phyloP scores from a whole-genome alignment of 768 basidiomycete species.

The Gymnopilus dilepis region DNA sequence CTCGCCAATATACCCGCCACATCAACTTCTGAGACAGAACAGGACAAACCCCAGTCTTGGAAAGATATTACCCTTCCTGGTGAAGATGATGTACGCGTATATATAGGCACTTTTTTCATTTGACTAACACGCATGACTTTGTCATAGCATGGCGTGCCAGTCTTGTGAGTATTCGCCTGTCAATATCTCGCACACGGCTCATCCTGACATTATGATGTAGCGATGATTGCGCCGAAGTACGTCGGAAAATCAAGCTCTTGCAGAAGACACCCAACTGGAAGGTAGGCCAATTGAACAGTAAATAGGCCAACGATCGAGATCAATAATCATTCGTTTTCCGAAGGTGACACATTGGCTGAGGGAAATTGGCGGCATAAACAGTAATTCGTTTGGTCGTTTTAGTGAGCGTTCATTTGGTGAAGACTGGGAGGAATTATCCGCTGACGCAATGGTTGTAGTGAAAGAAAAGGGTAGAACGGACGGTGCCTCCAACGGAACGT shows the following conservation, averaged over 20 bases:
- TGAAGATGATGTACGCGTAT: constrained; percentile 43
- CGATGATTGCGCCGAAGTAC: constrained; percentile 51
- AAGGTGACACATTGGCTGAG: constrained; percentile 51
- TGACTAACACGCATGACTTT: neutral
- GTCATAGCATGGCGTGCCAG: constrained; percentile 16
- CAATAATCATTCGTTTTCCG: neutral
- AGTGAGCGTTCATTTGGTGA: constrained; percentile 35
- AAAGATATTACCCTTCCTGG: constrained; percentile 44
- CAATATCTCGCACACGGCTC: neutral
- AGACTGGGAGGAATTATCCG: no score
- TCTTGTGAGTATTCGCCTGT: constrained; percentile 19
- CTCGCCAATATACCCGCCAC: constrained; percentile 25
- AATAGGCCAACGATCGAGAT: neutral
- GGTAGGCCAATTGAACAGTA: constrained; percentile 29
- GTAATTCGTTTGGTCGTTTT: constrained; percentile 49
- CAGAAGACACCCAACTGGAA: constrained; percentile 49
- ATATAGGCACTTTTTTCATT: neutral
- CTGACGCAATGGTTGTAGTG: constrained; percentile 35
- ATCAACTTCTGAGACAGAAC: constrained; percentile 20
- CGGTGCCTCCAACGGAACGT: constrained; percentile 51
- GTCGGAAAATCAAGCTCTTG: constrained; percentile 48
- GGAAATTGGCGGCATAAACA: constrained; percentile 52
- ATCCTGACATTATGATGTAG: constrained; percentile 24
- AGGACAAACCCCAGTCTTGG: constrained; percentile 41
- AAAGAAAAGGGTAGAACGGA: constrained; percentile 43